Evolutionary conservation across 495 filamentous ascomycete species (phyloP).

Genomic region (Astrothelium macrocarpum): DNA sequence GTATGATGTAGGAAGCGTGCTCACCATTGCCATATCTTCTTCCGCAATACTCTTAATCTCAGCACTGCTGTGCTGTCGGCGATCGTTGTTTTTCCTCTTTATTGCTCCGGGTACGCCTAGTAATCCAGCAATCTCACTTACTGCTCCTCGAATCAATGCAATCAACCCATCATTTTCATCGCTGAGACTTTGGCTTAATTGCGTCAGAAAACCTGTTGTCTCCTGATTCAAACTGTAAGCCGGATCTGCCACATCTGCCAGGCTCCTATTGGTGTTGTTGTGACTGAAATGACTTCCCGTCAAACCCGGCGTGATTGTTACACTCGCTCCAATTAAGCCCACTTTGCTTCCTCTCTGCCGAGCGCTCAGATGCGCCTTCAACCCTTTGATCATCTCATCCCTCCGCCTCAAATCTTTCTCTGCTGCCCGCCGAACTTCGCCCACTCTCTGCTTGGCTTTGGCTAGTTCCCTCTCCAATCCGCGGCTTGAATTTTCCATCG

Average conservation of each 20-base stretch:
- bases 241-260: constrained; percentile 44
- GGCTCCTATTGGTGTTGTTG: constrained; percentile 28
- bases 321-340: constrained; percentile 40
- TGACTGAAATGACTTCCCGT: constrained; percentile 23
- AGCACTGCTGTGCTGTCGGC: constrained; percentile 10
- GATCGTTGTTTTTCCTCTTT: not conserved
- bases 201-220: constrained; percentile 85
- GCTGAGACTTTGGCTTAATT: constrained; percentile 75
- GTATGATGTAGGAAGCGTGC: constrained; percentile 48
- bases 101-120: constrained; percentile 55
- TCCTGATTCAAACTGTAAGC: constrained; percentile 71
- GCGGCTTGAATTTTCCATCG: constrained; percentile 50
- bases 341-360: constrained; percentile 38
- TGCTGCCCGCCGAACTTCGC: not conserved
- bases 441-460: constrained; percentile 64
- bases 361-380: constrained; percentile 71
- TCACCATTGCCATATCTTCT: constrained; percentile 24
- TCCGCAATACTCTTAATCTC: constrained; percentile 29
- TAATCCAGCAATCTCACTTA: constrained; percentile 64
- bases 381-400: constrained; percentile 73
- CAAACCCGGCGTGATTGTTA: constrained; percentile 42
- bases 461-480: constrained; percentile 59
- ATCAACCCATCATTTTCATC: constrained; percentile 89
- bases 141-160: constrained; percentile 57
- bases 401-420: constrained; percentile 88